Percentiles rank a stretch among this genome's conserved stretches.
phyloP scores from a whole-genome alignment of 2,329 filamentous ascomycete species.

The Phymatotrichopsis omnivora region DNA sequence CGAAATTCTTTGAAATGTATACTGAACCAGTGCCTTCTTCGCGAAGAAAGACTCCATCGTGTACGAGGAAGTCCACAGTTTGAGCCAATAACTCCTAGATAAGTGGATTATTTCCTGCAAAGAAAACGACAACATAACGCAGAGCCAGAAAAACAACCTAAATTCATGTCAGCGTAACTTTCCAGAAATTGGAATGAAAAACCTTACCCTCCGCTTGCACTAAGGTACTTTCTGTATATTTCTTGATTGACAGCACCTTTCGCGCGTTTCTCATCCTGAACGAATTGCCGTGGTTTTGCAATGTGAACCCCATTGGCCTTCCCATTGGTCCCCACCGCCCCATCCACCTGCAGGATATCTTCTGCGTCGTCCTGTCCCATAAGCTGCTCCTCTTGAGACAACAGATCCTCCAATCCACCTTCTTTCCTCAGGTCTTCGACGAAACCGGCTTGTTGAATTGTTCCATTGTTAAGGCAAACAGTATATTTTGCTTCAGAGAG shows the following conservation, averaged over 20 bases:
- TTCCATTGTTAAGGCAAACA: constrained; percentile 61
- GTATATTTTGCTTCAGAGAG: constrained; percentile 62
- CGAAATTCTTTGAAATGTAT: constrained; percentile 33
- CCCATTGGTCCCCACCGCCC: constrained; percentile 13
- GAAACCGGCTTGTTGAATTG: constrained; percentile 52
- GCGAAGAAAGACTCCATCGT: constrained; percentile 12
- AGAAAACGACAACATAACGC: constrained; percentile 23
- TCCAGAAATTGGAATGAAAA: constrained; percentile 44
- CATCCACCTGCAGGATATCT: not conserved
- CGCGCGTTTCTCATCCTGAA: constrained; percentile 64
- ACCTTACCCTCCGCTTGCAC: constrained; percentile 51
- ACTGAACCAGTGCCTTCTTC: constrained; percentile 36
- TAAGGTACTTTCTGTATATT: constrained; percentile 59
- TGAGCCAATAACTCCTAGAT: constrained; percentile 28
- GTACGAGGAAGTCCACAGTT: constrained; percentile 31
- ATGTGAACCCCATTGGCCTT: constrained; percentile 35
- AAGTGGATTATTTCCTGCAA: constrained; percentile 24
- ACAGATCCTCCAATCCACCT: constrained; percentile 42
- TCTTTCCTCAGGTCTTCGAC: constrained; percentile 44
- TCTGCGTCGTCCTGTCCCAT: constrained; percentile 1
- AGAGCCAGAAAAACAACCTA: constrained; percentile 28
- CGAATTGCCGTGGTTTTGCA: constrained; percentile 54
- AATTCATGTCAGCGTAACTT: constrained; percentile 4
- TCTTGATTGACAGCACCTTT: constrained; percentile 56
- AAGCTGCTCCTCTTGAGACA: constrained; percentile 9